Evolutionary conservation across 2,329 filamentous ascomycete species (phyloP).

Genomic region (Cylindrodendrum hubeiense): DNA sequence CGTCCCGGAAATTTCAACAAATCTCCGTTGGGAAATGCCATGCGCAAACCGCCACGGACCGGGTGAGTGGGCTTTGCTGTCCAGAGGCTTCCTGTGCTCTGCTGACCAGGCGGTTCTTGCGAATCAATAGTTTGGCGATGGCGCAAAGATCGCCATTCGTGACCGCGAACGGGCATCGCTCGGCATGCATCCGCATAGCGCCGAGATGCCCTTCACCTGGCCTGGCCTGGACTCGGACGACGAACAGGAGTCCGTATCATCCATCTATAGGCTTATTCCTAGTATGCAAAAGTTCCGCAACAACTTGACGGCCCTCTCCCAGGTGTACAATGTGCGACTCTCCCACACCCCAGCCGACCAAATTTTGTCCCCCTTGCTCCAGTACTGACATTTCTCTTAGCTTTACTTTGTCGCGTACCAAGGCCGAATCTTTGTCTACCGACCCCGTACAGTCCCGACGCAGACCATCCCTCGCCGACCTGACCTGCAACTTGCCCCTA

Average conservation of each 20-base stretch:
- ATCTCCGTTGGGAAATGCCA: conserved; percentile 52
- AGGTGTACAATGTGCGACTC: conserved; percentile 63
- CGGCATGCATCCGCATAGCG: conserved; percentile 38
- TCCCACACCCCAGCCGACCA: conserved; percentile 1
- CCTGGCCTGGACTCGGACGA: conserved; percentile 42
- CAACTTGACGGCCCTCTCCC: conserved; percentile 70
- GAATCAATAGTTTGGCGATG: conserved; percentile 51
- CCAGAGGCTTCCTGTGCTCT: neutral
- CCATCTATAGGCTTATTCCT: conserved; percentile 48
- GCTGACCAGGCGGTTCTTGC: conserved; percentile 23
- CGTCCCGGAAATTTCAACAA: conserved; percentile 39
- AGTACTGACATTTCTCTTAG: conserved; percentile 46
- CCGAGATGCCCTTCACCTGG: conserved; percentile 48
- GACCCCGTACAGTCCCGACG: conserved; percentile 58
- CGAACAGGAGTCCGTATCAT: conserved; percentile 32
- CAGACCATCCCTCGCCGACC: conserved; percentile 63
- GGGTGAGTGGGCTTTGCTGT: conserved; percentile 44
- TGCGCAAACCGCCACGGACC: conserved; percentile 52
- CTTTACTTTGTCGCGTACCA: conserved; percentile 73
- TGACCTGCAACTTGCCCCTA: conserved; percentile 63
- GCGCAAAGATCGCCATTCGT: conserved; percentile 48
- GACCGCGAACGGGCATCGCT: conserved; percentile 50
- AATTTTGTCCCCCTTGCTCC: neutral
- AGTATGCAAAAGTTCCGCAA: conserved; percentile 58
- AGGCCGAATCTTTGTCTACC: conserved; percentile 69